phyloP scores from a whole-genome alignment of 768 basidiomycete species.

The Tephrocybe sp. region DNA sequence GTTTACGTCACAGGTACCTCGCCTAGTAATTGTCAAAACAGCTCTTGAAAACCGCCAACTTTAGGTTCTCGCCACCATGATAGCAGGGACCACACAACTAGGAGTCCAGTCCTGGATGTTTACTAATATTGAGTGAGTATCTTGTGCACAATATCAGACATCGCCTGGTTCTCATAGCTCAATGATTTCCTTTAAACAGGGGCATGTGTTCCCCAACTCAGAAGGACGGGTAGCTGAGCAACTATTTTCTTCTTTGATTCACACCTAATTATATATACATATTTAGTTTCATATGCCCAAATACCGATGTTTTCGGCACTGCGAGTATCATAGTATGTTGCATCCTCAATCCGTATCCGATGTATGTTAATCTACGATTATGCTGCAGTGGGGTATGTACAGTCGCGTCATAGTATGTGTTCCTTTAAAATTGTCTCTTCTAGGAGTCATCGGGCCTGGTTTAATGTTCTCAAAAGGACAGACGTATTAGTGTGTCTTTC shows the following conservation, averaged over 20 bases:
- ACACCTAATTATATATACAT: neutral
- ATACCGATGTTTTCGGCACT: conserved; percentile 51
- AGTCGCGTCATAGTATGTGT: neutral
- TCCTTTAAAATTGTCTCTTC: conserved; percentile 9
- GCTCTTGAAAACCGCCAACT: no score
- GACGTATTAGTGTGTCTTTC: conserved; percentile 50
- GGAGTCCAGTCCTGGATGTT: conserved; percentile 71
- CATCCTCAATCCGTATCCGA: no score
- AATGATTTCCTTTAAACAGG: conserved; percentile 20
- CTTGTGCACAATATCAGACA: no score
- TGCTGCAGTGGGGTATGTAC: conserved; percentile 19
- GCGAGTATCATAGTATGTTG: conserved; percentile 62
- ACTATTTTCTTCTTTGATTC: no score
- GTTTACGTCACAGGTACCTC: conserved; percentile 31
- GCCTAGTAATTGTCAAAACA: neutral
- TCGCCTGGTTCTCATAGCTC: neutral
- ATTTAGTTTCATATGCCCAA: conserved; percentile 49
- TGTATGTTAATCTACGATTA: no score
- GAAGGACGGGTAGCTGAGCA: conserved; percentile 35
- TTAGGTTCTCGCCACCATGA: conserved; percentile 51
- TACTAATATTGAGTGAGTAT: conserved; percentile 40
- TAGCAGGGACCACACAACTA: conserved; percentile 67
- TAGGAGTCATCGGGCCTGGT: conserved; percentile 64
- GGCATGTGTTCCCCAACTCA: conserved; percentile 48
- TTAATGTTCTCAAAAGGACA: conserved; percentile 54